phyloP scores from a whole-genome alignment of 495 filamentous ascomycete genomes.

The Talaromyces adpressus region DNA sequence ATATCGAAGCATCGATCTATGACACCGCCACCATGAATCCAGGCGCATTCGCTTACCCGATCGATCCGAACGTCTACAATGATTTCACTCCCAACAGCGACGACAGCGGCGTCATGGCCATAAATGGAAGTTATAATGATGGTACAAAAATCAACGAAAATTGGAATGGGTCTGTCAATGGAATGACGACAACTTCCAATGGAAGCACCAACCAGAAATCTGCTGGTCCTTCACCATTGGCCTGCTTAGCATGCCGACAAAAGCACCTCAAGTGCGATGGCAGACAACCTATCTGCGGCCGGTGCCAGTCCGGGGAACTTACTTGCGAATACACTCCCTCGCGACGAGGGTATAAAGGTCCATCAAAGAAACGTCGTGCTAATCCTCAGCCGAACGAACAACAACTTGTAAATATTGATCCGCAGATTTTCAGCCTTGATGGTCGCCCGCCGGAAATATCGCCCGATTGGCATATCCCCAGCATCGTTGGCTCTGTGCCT shows the following conservation, averaged over 20 bases:
- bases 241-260: conserved; percentile 51
- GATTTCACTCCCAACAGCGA: not conserved
- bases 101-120: not conserved
- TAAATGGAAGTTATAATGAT: conserved; percentile 12
- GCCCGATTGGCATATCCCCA: not conserved
- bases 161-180: not conserved
- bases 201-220: conserved; percentile 5
- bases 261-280: conserved; percentile 53
- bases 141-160: not conserved
- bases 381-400: conserved; percentile 26
- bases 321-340: conserved; percentile 40
- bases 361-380: conserved; percentile 40
- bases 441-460: not conserved
- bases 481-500: not conserved
- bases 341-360: conserved; percentile 42
- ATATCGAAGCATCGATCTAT: not conserved
- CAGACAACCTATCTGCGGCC: conserved; percentile 33
- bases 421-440: conserved; percentile 7
- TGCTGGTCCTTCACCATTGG: conserved; percentile 37
- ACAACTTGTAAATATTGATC: conserved; percentile 14
- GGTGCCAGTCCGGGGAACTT: conserved; percentile 25
- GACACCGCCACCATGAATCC: not conserved
- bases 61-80: conserved; percentile 4
- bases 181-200: not conserved
- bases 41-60: not conserved